Percentiles rank a stretch among this genome's conserved stretches.
These are phyloP conservation scores for Marchantia paleacea DNA, from an alignment of 225 moss, liverwort and hornwort species.

Conservation along the genomic window DNA sequence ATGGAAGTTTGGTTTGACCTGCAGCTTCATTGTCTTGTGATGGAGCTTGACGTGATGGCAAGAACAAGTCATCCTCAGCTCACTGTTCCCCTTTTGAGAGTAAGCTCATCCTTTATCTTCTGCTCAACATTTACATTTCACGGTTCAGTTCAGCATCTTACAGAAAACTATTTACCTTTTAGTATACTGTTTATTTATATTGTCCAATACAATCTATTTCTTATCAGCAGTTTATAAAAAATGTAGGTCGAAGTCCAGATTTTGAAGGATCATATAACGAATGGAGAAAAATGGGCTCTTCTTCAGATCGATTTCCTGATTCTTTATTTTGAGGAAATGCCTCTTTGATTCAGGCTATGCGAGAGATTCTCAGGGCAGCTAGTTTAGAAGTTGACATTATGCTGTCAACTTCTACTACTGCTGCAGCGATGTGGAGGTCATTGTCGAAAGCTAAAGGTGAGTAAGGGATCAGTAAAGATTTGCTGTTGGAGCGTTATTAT, in stretches of 20 bases:
- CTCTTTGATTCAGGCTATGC: constrained; percentile 51
- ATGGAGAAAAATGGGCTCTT: too few relatives aligned
- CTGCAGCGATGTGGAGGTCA: constrained; percentile 41
- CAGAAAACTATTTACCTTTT: not conserved
- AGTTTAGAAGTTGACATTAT: constrained; percentile 58
- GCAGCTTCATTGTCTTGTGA: constrained; percentile 78
- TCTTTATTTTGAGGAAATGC: not conserved
- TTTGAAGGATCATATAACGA: too few relatives aligned
- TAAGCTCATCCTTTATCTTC: constrained; percentile 21
- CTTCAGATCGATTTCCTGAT: too few relatives aligned
- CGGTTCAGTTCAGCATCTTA: not conserved
- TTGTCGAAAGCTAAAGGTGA: constrained; percentile 35
- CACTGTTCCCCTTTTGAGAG: constrained; percentile 79
- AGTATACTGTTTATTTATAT: not conserved
- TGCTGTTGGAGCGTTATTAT: too few relatives aligned
- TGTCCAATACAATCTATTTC: too few relatives aligned
- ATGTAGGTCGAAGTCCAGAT: too few relatives aligned
- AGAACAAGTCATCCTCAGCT: constrained; percentile 76
- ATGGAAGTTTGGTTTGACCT: not conserved
- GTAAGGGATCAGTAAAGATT: not conserved
- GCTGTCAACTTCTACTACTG: constrained; percentile 44
- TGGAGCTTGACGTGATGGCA: constrained; percentile 82
- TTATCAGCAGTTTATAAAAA: too few relatives aligned
- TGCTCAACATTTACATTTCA: not conserved
- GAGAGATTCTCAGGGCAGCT: constrained; percentile 79